These are phyloP conservation scores for Drechmeria coniospora DNA, from an alignment of 2,329 filamentous ascomycete species.

Conservation along the genomic window DNA sequence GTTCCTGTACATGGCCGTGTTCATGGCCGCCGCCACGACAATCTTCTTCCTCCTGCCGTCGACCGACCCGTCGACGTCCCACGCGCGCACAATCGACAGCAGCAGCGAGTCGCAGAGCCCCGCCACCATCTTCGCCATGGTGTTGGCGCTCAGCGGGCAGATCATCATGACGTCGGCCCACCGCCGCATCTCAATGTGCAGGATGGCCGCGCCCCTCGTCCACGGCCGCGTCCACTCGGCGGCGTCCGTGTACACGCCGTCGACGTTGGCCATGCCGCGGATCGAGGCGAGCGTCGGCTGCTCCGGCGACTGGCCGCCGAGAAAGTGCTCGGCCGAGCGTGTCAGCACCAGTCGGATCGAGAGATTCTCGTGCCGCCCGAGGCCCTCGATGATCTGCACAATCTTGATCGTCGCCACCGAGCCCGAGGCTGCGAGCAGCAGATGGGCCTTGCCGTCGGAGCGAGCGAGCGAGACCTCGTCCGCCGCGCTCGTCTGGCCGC, in stretches of 20 bases:
- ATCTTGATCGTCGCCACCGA: slow-evolving; percentile 83
- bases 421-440: slow-evolving; percentile 26
- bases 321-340: slow-evolving; percentile 55
- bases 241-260: slow-evolving; percentile 67
- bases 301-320: slow-evolving; percentile 59
- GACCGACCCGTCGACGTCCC: slow-evolving; percentile 59
- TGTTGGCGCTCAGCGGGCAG: slow-evolving; percentile 71
- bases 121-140: slow-evolving; percentile 65
- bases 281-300: slow-evolving; percentile 55
- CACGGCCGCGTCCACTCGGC: slow-evolving; percentile 74
- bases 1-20: slow-evolving; percentile 80
- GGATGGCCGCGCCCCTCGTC: slow-evolving; percentile 61
- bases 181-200: slow-evolving; percentile 78
- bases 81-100: slow-evolving; percentile 62
- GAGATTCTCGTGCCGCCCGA: slow-evolving; percentile 37
- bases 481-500: slow-evolving; percentile 10
- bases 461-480: slow-evolving; percentile 16
- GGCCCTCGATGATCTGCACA: slow-evolving; percentile 45
- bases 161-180: slow-evolving; percentile 68
- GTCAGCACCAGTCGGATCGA: slow-evolving; percentile 82
- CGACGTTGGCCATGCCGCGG: slow-evolving; percentile 50
- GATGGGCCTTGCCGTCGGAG: slow-evolving; percentile 24
- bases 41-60: slow-evolving; percentile 46
- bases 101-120: slow-evolving; percentile 70
- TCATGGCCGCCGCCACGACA: slow-evolving; percentile 71